These are phyloP conservation scores for Sequoiadendron giganteum DNA, from an alignment of 75 land plant genomes.

Conservation along the genomic window DNA sequence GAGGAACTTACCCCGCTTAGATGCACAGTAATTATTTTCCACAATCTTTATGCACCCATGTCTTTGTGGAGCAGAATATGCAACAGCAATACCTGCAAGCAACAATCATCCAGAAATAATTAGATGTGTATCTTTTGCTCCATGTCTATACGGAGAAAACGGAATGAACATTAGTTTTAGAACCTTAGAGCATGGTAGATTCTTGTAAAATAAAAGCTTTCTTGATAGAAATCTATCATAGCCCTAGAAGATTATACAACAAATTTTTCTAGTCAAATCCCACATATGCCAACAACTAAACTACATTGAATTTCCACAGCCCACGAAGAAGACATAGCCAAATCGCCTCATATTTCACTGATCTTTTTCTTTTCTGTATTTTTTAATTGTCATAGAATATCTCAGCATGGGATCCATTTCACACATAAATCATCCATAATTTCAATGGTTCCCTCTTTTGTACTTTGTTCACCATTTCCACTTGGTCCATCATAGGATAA, in stretches of 20 bases:
- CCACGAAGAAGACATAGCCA: too few relatives aligned
- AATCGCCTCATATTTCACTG: too few relatives aligned
- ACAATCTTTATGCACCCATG: conserved; percentile 71
- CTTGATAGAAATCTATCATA: not conserved
- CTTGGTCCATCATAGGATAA: too few relatives aligned
- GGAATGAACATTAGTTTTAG: not conserved
- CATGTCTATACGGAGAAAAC: not conserved
- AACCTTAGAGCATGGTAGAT: not conserved
- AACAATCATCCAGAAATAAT: not conserved
- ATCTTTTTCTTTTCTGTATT: too few relatives aligned
- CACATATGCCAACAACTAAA: too few relatives aligned
- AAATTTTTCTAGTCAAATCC: not conserved
- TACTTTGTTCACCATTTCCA: too few relatives aligned
- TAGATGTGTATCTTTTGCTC: not conserved
- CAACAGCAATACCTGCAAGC: conserved; percentile 74
- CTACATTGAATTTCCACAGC: too few relatives aligned
- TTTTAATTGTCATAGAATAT: too few relatives aligned
- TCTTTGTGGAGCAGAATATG: conserved; percentile 78
- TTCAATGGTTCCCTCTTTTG: too few relatives aligned
- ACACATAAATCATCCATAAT: too few relatives aligned
- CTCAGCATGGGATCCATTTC: too few relatives aligned
- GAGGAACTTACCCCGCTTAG: conserved; percentile 69
- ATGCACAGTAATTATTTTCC: conserved; percentile 92
- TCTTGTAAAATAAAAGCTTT: not conserved
- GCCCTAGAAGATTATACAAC: not conserved